phyloP scores from a whole-genome alignment of 192 early-diverging fungal species.

The Podila minutissima region DNA sequence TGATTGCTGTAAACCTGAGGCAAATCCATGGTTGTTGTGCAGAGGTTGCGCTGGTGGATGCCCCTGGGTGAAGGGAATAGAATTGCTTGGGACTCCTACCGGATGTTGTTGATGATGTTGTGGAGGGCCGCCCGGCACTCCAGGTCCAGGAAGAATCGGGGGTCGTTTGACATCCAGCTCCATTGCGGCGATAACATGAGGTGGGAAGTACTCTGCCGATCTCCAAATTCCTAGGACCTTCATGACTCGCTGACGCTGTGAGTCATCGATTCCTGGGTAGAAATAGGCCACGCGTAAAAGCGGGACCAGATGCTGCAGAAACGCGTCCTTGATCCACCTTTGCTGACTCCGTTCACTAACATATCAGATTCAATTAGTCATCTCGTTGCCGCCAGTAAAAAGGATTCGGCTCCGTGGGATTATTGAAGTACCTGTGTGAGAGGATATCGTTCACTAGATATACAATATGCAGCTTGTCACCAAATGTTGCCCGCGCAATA shows the following conservation, averaged over 20 bases:
- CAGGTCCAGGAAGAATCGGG: constrained; percentile 11
- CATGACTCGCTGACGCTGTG: constrained; percentile 53
- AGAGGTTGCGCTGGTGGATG: no score
- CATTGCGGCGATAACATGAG: constrained; percentile 33
- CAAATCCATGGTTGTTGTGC: not conserved
- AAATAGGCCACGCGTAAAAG: constrained; percentile 59
- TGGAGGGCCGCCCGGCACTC: not conserved
- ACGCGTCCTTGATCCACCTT: constrained; percentile 57
- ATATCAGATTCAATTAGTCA: not conserved
- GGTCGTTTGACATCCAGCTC: constrained; percentile 40
- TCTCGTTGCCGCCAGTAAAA: not conserved
- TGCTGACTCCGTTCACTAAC: constrained; percentile 53
- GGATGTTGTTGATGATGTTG: constrained; percentile 2
- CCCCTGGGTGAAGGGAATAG: not conserved
- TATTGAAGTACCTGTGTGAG: constrained; percentile 54
- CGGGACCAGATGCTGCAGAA: constrained; percentile 54
- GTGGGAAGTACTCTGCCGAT: constrained; percentile 41
- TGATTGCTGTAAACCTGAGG: not conserved
- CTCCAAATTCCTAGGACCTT: constrained; percentile 60
- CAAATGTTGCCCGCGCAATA: constrained; percentile 45
- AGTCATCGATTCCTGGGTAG: constrained; percentile 50
- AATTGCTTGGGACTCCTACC: not conserved
- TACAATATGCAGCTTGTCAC: constrained; percentile 60
- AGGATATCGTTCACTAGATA: constrained; percentile 64
- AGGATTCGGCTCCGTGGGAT: not conserved